Evolutionary conservation across 73 alveolate species (phyloP).

Genomic region (Breviolum minutum): DNA sequence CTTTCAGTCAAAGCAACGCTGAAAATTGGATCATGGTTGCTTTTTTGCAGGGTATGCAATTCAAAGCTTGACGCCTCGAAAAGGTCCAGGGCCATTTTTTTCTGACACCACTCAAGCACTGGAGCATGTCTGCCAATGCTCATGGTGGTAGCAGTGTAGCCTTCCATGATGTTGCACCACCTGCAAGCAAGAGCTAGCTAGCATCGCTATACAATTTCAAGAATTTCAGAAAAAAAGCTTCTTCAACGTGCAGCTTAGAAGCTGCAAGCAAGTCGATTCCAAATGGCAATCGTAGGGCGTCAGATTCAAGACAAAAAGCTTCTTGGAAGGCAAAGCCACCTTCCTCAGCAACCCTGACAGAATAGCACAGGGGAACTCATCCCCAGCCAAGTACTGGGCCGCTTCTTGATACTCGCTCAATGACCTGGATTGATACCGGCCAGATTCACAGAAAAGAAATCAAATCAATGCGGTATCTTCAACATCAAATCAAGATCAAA

Average conservation of each 20-base stretch:
- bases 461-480: background rate
- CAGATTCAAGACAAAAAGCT: background rate
- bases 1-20: too few species aligned
- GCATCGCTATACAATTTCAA: too few species aligned
- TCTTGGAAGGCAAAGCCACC: background rate
- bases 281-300: background rate
- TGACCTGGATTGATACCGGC: background rate
- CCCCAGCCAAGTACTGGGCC: conserved; percentile 1
- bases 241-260: background rate
- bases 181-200: background rate
- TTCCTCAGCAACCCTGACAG: background rate
- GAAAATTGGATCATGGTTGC: too few species aligned
- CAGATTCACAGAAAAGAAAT: background rate
- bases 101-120: background rate
- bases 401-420: background rate
- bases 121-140: background rate
- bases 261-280: background rate
- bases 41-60: background rate
- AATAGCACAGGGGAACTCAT: background rate
- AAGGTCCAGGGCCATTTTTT: background rate
- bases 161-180: background rate
- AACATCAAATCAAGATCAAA: background rate
- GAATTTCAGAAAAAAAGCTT: too few species aligned
- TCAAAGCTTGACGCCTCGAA: background rate
- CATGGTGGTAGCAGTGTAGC: background rate